These are phyloP conservation scores for Vanderwaltozyma polyspora DNA, from an alignment of 805 yeast genomes.

Conservation along the genomic window DNA sequence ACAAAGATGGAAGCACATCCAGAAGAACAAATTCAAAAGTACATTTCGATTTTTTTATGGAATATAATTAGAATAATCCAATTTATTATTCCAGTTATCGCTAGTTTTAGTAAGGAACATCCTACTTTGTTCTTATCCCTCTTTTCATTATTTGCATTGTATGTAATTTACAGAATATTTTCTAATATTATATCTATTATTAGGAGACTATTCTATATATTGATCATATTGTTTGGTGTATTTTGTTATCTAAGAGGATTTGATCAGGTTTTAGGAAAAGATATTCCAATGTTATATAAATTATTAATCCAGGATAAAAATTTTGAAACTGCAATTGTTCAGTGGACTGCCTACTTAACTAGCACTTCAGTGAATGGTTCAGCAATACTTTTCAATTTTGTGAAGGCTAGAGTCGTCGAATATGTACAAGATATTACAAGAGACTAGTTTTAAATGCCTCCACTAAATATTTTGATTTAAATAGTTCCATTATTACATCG, in stretches of 20 bases:
- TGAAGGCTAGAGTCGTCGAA: neutral
- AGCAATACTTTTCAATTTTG: neutral
- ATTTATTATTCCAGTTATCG: conserved; percentile 9
- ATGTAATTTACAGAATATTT: conserved; percentile 20
- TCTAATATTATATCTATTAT: conserved; percentile 22
- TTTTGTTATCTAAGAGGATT: conserved; percentile 29
- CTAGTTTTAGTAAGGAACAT: conserved; percentile 19
- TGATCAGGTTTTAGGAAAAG: conserved; percentile 12
- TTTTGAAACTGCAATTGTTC: neutral
- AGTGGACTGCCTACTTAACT: conserved; percentile 1
- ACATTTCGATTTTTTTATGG: neutral
- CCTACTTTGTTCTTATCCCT: conserved; percentile 23
- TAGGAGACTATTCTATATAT: conserved; percentile 15
- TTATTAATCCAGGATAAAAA: conserved; percentile 3
- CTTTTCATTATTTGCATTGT: conserved; percentile 11
- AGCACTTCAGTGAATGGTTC: conserved; percentile 2
- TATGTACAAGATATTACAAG: neutral
- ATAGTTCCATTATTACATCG: too few relatives aligned
- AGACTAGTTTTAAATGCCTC: neutral
- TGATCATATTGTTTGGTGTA: conserved; percentile 9
- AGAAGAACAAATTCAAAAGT: neutral
- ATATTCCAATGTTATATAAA: conserved; percentile 11
- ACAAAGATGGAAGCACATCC: neutral
- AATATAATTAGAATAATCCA: conserved; percentile 10
- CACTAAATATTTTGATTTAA: neutral